These are phyloP conservation scores for Geoglossum glabrum DNA, from an alignment of 495 filamentous ascomycete species.

Conservation along the genomic window DNA sequence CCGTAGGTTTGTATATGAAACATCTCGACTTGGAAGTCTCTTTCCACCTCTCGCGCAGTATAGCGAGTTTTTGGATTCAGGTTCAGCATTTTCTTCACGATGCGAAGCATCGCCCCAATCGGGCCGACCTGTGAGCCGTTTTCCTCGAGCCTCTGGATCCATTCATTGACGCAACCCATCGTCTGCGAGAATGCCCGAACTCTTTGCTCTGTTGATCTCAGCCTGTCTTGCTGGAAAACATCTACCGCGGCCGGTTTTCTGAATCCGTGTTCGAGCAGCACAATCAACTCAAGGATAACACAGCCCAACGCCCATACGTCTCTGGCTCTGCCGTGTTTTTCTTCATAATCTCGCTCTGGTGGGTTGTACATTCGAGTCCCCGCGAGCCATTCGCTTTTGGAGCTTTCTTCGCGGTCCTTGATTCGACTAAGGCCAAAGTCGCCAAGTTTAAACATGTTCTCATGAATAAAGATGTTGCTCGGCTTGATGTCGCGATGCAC, in stretches of 20 bases:
- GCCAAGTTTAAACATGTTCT: neutral
- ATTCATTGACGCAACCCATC: neutral
- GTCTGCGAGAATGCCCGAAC: neutral
- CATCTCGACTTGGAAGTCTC: too few relatives aligned
- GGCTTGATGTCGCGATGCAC: neutral
- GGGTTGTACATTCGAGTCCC: neutral
- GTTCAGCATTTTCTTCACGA: too few relatives aligned
- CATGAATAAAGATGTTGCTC: neutral
- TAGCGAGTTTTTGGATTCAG: too few relatives aligned
- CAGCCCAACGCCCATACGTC: neutral
- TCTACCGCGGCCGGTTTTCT: neutral
- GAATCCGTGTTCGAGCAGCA: neutral
- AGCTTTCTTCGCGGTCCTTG: neutral
- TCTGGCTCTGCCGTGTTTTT: neutral
- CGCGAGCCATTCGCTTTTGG: neutral
- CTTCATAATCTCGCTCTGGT: neutral
- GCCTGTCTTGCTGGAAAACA: neutral
- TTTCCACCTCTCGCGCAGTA: too few relatives aligned
- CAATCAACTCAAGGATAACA: neutral
- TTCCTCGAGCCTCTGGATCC: neutral
- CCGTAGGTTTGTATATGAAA: too few relatives aligned
- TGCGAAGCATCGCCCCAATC: too few relatives aligned
- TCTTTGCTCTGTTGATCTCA: neutral
- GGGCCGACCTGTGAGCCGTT: too few relatives aligned
- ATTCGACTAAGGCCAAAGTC: neutral